These are phyloP conservation scores for Botrytis cinerea DNA, from an alignment of 2,329 filamentous ascomycete genomes.

Conservation along the genomic window DNA sequence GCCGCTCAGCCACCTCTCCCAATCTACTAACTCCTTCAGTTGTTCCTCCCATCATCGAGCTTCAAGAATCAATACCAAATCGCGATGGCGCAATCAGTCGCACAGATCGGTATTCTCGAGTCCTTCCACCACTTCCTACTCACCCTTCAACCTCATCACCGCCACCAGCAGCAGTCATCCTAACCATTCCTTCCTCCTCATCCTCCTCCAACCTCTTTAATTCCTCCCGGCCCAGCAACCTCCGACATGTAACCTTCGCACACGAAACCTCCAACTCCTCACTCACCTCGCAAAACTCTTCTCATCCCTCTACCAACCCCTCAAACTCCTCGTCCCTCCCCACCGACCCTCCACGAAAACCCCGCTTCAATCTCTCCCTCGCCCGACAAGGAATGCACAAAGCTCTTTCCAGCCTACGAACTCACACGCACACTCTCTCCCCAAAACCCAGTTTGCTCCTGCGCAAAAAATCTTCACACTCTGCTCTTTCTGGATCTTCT, in stretches of 20 bases:
- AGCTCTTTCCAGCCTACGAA: neutral
- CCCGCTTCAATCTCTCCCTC: neutral
- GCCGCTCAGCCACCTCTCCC: neutral
- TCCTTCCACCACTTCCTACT: neutral
- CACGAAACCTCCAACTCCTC: neutral
- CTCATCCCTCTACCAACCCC: neutral
- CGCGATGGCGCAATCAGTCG: conserved; percentile 13
- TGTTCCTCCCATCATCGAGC: fast-evolving
- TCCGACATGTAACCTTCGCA: neutral
- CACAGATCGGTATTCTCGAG: neutral
- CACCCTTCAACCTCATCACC: neutral
- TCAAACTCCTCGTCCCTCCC: neutral
- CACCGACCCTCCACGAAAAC: fast-evolving
- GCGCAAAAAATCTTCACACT: neutral
- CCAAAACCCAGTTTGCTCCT: neutral
- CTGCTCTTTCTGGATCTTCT: neutral
- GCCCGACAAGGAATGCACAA: conserved; percentile 7
- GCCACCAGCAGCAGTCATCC: too few species aligned
- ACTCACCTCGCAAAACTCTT: neutral
- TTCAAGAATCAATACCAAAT: neutral
- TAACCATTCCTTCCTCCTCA: neutral
- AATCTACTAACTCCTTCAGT: neutral
- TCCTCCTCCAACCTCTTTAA: neutral
- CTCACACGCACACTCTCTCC: neutral
- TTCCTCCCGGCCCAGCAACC: neutral